phyloP scores from a whole-genome alignment of 164 flowering plant species.

The Malania oleifera region DNA sequence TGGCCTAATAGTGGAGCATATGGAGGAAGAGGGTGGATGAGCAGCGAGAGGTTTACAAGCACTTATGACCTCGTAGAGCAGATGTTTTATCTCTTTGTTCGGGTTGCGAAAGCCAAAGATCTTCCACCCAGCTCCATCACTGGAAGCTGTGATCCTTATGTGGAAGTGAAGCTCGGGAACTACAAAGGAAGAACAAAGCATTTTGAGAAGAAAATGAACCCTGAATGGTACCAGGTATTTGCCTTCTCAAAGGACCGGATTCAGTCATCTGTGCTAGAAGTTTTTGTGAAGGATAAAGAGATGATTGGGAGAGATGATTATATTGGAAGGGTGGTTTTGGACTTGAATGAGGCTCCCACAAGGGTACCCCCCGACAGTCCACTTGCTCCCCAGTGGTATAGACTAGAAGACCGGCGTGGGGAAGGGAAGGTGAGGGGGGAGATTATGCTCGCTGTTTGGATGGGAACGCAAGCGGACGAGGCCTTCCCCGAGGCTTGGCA shows the following conservation, averaged over 20 bases:
- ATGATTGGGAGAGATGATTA: constrained; percentile 42
- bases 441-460: constrained; percentile 46
- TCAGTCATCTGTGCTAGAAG: constrained; percentile 37
- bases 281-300: constrained; percentile 37
- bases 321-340: constrained; percentile 35
- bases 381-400: constrained; percentile 50
- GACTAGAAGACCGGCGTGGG: constrained; percentile 33
- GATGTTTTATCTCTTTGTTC: constrained; percentile 36
- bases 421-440: constrained; percentile 36
- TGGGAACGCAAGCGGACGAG: constrained; percentile 54
- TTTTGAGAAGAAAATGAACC: constrained; percentile 38
- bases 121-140: constrained; percentile 29
- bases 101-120: constrained; percentile 41
- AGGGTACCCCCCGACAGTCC: constrained; percentile 52
- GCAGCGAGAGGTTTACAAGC: constrained; percentile 26
- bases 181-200: constrained; percentile 41
- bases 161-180: constrained; percentile 44
- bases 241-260: constrained; percentile 40
- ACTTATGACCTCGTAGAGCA: constrained; percentile 46
- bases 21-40: constrained; percentile 30
- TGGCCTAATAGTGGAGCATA: constrained; percentile 32
- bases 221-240: constrained; percentile 44
- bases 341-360: constrained; percentile 38
- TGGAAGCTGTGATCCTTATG: constrained; percentile 40
- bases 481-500: constrained; percentile 46